Evolutionary conservation across 371 early-diverging fungal species (phyloP).

Genomic region (Gilbertella persicaria): DNA sequence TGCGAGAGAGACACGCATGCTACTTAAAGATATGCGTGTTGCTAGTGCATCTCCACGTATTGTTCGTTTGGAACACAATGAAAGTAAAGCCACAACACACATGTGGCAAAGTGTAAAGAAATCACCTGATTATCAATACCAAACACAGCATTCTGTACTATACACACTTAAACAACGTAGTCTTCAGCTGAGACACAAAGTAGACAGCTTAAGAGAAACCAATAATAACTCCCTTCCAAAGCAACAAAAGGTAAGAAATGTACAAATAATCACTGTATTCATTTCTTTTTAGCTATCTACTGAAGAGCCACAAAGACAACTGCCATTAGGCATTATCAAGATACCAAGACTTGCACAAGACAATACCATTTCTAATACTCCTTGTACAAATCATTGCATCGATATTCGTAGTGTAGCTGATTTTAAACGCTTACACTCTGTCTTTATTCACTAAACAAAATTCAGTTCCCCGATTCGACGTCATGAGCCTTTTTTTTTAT

Average conservation of each 20-base stretch:
- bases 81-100: slow-evolving; percentile 2
- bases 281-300: background rate
- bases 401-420: slow-evolving; percentile 33
- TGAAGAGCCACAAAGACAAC: slow-evolving; percentile 1
- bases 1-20: slow-evolving; percentile 37
- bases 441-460: slow-evolving; percentile 31
- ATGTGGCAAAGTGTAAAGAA: slow-evolving; percentile 61
- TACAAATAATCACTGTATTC: background rate
- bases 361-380: slow-evolving; percentile 2
- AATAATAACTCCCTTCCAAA: background rate
- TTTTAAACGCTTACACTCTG: slow-evolving; percentile 39
- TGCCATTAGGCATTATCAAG: slow-evolving; percentile 13
- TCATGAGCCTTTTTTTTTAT: slow-evolving; percentile 12
- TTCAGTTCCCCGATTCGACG: slow-evolving; percentile 19
- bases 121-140: slow-evolving; percentile 71
- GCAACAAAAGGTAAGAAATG: slow-evolving; percentile 10
- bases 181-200: slow-evolving; percentile 53
- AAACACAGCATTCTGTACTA: slow-evolving; percentile 71
- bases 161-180: slow-evolving; percentile 66
- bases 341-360: slow-evolving; percentile 6
- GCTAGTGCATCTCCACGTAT: slow-evolving; percentile 59
- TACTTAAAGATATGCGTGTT: slow-evolving; percentile 51
- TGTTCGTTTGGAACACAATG: slow-evolving; percentile 43
- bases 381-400: slow-evolving; percentile 16
- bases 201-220: slow-evolving; percentile 24